phyloP scores from a whole-genome alignment of 2,329 filamentous ascomycete species.

The Botrytis elliptica region DNA sequence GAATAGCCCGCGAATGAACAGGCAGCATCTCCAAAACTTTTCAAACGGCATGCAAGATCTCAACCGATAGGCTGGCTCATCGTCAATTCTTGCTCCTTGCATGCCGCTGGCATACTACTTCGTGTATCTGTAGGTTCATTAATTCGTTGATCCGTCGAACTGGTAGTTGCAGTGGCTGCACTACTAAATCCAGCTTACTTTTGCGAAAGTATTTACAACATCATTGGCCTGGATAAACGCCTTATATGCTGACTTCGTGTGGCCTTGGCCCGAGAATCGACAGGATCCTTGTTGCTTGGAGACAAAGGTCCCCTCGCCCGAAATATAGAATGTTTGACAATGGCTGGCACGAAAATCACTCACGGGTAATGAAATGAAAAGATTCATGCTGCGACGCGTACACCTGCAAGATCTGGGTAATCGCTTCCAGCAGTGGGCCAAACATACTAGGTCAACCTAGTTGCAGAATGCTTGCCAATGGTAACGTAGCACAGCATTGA shows the following conservation, averaged over 20 bases:
- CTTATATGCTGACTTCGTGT: not conserved
- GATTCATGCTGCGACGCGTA: not conserved
- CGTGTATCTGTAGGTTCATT: not conserved
- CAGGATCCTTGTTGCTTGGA: not conserved
- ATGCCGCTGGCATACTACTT: not conserved
- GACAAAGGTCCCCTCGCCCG: not conserved
- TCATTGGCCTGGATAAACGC: not conserved
- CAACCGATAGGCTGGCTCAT: not conserved
- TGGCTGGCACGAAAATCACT: not conserved
- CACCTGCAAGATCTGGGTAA: not conserved
- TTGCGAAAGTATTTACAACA: not conserved
- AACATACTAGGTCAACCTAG: not conserved
- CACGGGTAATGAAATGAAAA: not conserved
- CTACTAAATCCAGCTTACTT: constrained; percentile 12
- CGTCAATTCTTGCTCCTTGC: constrained; percentile 1
- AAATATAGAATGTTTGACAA: not conserved
- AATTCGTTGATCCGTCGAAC: not conserved
- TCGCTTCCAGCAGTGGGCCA: not conserved
- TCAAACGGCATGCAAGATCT: not conserved
- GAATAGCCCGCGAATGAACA: not conserved
- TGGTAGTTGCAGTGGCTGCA: not conserved
- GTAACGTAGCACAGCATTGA: not conserved
- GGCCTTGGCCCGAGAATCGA: not conserved
- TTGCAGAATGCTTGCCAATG: not conserved
- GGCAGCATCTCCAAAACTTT: not conserved